phyloP scores from a whole-genome alignment of 805 yeast species.

The Vanderwaltozyma polyspora region DNA sequence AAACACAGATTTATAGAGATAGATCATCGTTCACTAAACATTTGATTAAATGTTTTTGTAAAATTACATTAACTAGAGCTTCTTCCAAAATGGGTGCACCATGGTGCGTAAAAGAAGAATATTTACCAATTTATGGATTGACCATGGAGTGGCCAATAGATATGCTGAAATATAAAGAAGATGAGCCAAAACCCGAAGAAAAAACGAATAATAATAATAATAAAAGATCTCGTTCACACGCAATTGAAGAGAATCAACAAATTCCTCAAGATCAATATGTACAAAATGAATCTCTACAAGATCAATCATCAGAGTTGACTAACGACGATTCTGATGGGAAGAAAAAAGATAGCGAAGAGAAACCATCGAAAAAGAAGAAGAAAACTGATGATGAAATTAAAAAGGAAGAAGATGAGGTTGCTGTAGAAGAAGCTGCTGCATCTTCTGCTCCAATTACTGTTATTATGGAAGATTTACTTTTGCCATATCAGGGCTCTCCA shows the following conservation, averaged over 20 bases:
- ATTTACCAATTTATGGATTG: constrained; percentile 28
- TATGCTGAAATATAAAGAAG: constrained; percentile 24
- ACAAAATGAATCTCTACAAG: constrained; percentile 7
- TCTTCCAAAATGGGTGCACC: constrained; percentile 86
- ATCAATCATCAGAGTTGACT: constrained; percentile 7
- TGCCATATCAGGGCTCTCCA: constrained; percentile 20
- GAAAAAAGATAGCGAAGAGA: constrained; percentile 1
- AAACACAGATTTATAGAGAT: constrained; percentile 66
- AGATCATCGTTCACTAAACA: constrained; percentile 82
- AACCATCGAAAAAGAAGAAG: constrained; percentile 6
- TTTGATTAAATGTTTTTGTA: constrained; percentile 78
- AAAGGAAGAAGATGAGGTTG: constrained; percentile 5
- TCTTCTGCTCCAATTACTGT: constrained; percentile 7
- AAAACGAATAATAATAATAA: background rate
- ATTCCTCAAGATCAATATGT: constrained; percentile 11
- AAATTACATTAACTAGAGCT: constrained; percentile 54
- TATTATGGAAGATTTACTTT: constrained; percentile 18
- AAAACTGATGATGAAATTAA: constrained; percentile 1
- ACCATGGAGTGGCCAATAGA: constrained; percentile 27
- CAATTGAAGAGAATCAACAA: background rate
- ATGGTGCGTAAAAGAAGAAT: constrained; percentile 80
- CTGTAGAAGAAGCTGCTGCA: constrained; percentile 1
- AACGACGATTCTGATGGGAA: constrained; percentile 4
- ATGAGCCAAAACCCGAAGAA: constrained; percentile 7
- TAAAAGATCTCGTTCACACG: background rate